A percentile compares a stretch with the other conserved stretches of the same genome.
These are phyloP conservation scores for Alloascoidea hylecoeti DNA, from an alignment of 805 yeast species.

Conservation along the genomic window DNA sequence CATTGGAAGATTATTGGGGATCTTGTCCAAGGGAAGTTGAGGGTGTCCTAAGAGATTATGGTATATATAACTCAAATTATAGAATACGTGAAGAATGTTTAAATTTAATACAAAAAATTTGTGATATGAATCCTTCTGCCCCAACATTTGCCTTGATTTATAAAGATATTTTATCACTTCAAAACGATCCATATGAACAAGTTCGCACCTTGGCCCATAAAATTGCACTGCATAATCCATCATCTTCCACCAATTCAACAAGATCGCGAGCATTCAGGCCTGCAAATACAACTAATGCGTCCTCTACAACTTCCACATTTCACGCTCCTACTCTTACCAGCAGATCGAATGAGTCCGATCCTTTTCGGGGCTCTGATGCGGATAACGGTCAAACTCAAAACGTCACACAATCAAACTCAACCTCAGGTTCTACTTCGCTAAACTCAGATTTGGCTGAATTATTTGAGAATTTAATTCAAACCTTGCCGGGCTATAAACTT, in stretches of 20 bases:
- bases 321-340: too few relatives aligned
- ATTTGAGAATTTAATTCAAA: conserved; percentile 13
- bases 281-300: background rate
- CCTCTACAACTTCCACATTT: background rate
- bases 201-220: conserved; percentile 13
- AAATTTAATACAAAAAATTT: conserved; percentile 6
- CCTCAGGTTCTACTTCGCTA: too few relatives aligned
- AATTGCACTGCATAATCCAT: background rate
- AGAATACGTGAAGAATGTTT: conserved; percentile 13
- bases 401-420: too few relatives aligned
- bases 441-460: conserved; percentile 9
- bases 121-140: conserved; percentile 2
- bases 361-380: too few relatives aligned
- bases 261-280: too few relatives aligned
- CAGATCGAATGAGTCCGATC: too few relatives aligned
- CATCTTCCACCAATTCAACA: background rate
- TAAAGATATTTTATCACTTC: conserved; percentile 7
- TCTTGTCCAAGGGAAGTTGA: conserved; percentile 20
- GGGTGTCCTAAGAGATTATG: conserved; percentile 14
- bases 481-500: conserved; percentile 18
- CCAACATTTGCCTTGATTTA: too few relatives aligned
- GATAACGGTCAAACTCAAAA: too few relatives aligned
- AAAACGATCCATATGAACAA: conserved; percentile 11
- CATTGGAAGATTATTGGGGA: conserved; percentile 22
- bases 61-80: conserved; percentile 13